Evolutionary conservation across 257 asterid genomes (phyloP).

Genomic region (Scutellaria baicalensis): DNA sequence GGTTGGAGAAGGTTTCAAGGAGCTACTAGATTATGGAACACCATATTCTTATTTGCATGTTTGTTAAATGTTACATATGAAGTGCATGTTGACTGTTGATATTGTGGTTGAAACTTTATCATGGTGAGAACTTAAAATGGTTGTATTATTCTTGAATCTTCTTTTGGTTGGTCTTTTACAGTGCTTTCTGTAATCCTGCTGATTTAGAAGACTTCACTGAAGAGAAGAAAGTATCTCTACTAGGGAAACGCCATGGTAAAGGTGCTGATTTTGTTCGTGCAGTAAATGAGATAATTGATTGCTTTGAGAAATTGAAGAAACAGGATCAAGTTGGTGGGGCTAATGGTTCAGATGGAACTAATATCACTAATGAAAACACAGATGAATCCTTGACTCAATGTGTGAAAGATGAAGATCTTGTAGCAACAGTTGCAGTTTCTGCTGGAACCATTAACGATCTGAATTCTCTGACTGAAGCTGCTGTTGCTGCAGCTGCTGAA

Average conservation of each 20-base stretch:
- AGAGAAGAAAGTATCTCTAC: conserved; percentile 69
- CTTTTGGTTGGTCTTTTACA: conserved; percentile 26
- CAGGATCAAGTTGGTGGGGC: conserved; percentile 33
- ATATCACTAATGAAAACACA: conserved; percentile 26
- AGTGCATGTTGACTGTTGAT: background rate
- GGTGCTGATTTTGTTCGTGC: conserved; percentile 89
- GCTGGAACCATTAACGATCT: conserved; percentile 37
- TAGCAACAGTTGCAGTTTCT: conserved; percentile 22
- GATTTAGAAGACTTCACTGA: conserved; percentile 92
- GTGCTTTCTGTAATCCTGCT: conserved; percentile 92
- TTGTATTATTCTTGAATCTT: conserved; percentile 2
- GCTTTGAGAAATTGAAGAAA: conserved; percentile 66
- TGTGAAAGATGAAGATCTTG: conserved; percentile 35
- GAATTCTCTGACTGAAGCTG: conserved; percentile 50
- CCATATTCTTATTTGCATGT: background rate
- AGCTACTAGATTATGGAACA: background rate
- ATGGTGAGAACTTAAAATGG: background rate
- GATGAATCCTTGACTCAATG: conserved; percentile 34
- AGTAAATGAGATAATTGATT: conserved; percentile 59
- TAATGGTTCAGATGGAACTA: conserved; percentile 28
- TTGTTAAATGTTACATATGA: background rate
- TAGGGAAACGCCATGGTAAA: conserved; percentile 82
- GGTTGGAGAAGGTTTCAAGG: background rate
- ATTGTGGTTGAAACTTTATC: background rate
- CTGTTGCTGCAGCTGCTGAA: conserved; percentile 45